Conservation (phyloP, 78 protist species). For the Creolimax fragrantissima region DNA sequence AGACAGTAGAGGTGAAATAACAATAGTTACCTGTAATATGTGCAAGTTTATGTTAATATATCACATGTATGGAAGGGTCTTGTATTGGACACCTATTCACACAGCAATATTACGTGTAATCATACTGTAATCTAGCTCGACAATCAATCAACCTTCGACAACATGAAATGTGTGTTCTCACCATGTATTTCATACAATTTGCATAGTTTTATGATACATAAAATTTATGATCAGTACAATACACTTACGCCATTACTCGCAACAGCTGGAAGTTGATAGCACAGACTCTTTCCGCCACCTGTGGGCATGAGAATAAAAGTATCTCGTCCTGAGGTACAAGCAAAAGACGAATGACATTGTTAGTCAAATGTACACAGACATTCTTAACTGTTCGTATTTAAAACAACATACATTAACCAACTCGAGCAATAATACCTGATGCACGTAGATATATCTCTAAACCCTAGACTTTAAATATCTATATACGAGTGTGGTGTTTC, state of each 20-base stretch:
- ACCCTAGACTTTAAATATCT: not conserved
- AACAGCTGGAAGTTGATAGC: slow-evolving; percentile 84
- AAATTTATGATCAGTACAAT: not conserved
- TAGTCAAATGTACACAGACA: not conserved
- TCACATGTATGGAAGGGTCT: no score
- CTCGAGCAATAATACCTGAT: not conserved
- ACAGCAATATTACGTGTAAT: no score
- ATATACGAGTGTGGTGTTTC: not conserved
- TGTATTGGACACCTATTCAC: no score
- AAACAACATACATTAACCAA: not conserved
- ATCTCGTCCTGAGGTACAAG: slow-evolving; percentile 38
- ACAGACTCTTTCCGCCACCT: slow-evolving; percentile 97
- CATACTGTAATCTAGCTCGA: no score
- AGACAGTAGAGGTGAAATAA: slow-evolving; percentile 83
- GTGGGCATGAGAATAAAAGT: slow-evolving; percentile 94
- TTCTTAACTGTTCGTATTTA: not conserved
- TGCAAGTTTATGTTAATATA: not conserved
- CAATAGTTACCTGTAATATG: not conserved
- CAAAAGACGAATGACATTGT: not conserved
- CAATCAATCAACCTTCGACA: no score
- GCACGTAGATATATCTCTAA: not conserved
- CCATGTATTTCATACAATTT: no score
- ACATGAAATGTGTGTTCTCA: no score
- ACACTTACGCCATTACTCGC: not conserved
- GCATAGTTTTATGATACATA: no score